Percentiles rank a stretch among this genome's conserved stretches.
These are phyloP conservation scores for Kwoniella dejecticola DNA, from an alignment of 768 basidiomycete genomes.

Conservation along the genomic window DNA sequence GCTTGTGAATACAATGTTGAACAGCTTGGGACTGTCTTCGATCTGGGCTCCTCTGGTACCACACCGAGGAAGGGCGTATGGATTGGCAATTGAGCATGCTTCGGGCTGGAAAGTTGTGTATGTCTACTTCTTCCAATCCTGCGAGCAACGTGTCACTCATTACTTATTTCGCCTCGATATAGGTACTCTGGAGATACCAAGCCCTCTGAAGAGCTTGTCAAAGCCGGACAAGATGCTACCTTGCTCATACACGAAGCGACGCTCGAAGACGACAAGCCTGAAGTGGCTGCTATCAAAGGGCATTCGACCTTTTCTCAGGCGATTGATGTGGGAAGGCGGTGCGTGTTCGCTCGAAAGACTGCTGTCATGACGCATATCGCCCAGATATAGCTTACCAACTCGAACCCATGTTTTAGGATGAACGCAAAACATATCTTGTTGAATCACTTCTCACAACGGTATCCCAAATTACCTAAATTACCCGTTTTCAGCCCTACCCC, in stretches of 20 bases:
- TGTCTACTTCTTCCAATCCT: slow-evolving; percentile 48
- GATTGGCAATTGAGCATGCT: slow-evolving; percentile 66
- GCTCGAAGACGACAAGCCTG: slow-evolving; percentile 79
- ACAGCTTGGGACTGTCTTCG: slow-evolving; percentile 60
- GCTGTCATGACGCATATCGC: too few species aligned
- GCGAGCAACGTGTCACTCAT: not conserved
- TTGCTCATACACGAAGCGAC: slow-evolving; percentile 93
- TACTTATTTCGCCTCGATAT: too few species aligned
- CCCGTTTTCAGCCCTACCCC: slow-evolving; percentile 28
- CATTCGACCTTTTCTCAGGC: slow-evolving; percentile 93
- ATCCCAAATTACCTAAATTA: slow-evolving; percentile 78
- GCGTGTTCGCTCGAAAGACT: slow-evolving; percentile 35
- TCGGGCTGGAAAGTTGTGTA: slow-evolving; percentile 80
- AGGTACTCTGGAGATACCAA: slow-evolving; percentile 93
- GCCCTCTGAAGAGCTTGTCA: slow-evolving; percentile 69
- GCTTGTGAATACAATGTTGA: not conserved
- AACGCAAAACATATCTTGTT: slow-evolving; percentile 79
- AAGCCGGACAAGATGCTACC: slow-evolving; percentile 68
- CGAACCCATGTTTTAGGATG: slow-evolving; percentile 64
- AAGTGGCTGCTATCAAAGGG: slow-evolving; percentile 71
- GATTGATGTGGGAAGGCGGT: slow-evolving; percentile 73
- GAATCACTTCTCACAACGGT: slow-evolving; percentile 93
- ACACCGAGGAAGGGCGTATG: slow-evolving; percentile 75
- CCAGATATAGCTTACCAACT: not conserved
- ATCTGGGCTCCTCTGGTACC: slow-evolving; percentile 71